Conservation (phyloP, 73 alveolate species). For the Halteria grandinella region DNA sequence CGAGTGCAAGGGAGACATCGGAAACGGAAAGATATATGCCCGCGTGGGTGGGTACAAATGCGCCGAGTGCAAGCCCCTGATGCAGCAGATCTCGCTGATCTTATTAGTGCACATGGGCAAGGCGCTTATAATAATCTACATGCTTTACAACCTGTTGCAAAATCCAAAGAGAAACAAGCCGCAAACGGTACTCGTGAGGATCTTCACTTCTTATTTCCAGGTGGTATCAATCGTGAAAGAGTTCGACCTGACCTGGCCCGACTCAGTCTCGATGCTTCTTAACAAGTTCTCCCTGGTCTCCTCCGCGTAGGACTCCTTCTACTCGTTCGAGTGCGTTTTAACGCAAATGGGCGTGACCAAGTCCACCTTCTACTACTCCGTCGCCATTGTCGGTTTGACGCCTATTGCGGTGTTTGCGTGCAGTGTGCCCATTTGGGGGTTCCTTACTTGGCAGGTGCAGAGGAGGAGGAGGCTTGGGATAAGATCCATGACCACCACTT, state of each 20-base stretch:
- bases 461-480: too few species aligned
- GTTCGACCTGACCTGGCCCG: constrained; percentile 48
- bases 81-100: background rate
- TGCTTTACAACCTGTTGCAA: background rate
- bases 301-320: constrained; percentile 14
- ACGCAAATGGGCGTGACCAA: too few species aligned
- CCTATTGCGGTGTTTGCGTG: too few species aligned
- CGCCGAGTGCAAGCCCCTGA: constrained; percentile 26
- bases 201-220: constrained; percentile 50
- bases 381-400: too few species aligned
- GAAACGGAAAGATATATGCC: constrained; percentile 17
- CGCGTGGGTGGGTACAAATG: constrained; percentile 47
- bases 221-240: constrained; percentile 24
- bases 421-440: too few species aligned
- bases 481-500: too few species aligned
- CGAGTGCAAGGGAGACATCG: constrained; percentile 2
- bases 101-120: constrained; percentile 5
- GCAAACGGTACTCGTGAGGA: constrained; percentile 51
- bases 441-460: too few species aligned
- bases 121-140: background rate
- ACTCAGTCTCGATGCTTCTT: background rate
- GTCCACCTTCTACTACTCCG: too few species aligned
- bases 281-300: constrained; percentile 19
- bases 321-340: constrained; percentile 13
- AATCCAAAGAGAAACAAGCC: constrained; percentile 36